A percentile compares a stretch with the other conserved stretches of the same genome.
Evolutionary conservation across 176 grass and related monocot species (phyloP).

Genomic region (Zea luxurians): DNA sequence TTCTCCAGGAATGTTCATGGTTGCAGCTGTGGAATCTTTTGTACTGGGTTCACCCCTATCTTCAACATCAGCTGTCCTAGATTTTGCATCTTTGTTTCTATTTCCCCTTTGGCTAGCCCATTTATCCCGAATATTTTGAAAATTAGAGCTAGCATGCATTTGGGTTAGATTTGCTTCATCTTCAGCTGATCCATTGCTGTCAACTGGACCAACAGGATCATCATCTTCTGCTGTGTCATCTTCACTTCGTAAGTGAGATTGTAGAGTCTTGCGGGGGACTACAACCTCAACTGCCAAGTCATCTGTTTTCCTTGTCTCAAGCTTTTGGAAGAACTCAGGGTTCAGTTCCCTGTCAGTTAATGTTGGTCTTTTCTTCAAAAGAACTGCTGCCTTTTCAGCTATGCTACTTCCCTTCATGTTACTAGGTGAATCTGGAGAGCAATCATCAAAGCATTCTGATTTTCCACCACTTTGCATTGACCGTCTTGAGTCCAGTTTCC

Average conservation of each 20-base stretch:
- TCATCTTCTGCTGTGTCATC: conserved; percentile 61
- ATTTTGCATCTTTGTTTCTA: conserved; percentile 58
- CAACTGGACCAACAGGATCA: conserved; percentile 50
- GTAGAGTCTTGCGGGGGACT: conserved; percentile 53
- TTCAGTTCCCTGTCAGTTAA: conserved; percentile 84
- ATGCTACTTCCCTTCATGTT: conserved; percentile 62
- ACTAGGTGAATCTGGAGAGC: conserved; percentile 56
- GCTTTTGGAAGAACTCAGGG: conserved; percentile 91
- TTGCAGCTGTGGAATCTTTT: conserved; percentile 50
- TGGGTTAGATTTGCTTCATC: conserved; percentile 51
- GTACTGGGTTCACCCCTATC: conserved; percentile 51
- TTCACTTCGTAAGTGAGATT: conserved; percentile 59
- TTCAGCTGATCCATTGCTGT: conserved; percentile 49
- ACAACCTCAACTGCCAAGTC: conserved; percentile 88
- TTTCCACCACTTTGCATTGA: conserved; percentile 44
- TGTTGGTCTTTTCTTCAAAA: conserved; percentile 88
- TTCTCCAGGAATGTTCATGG: conserved; percentile 57
- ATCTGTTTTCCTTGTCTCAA: conserved; percentile 72
- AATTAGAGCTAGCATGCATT: conserved; percentile 42
- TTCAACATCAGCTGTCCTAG: conserved; percentile 60
- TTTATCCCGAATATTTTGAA: conserved; percentile 59
- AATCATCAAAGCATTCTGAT: conserved; percentile 43
- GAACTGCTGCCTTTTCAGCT: conserved; percentile 72
- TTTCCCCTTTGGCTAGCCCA: conserved; percentile 69
- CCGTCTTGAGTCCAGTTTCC: conserved; percentile 48